phyloP scores from a whole-genome alignment of 306 rosid genomes.

The Trifolium dubium region DNA sequence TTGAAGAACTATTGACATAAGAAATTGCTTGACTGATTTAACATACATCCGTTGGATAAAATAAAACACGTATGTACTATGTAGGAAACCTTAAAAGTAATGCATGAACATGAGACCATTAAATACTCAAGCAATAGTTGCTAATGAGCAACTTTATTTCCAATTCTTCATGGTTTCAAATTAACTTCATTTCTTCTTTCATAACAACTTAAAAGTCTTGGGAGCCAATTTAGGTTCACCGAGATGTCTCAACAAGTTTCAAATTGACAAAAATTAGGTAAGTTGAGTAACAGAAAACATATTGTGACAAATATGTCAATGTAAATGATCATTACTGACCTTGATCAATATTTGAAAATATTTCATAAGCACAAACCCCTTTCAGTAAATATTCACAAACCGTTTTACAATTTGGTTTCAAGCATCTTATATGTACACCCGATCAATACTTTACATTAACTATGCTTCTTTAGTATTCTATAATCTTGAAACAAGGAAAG shows the following conservation, averaged over 20 bases:
- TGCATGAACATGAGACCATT: background rate
- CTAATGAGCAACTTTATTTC: slow-evolving; percentile 3
- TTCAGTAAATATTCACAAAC: slow-evolving; percentile 21
- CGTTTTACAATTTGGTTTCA: slow-evolving; percentile 14
- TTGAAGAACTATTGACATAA: slow-evolving; percentile 24
- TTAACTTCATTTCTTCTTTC: slow-evolving; percentile 23
- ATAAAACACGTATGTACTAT: slow-evolving; percentile 11
- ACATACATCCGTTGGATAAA: background rate
- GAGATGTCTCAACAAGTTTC: slow-evolving; percentile 20
- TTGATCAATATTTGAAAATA: background rate
- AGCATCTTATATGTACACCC: slow-evolving; percentile 6
- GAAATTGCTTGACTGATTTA: slow-evolving; percentile 7
- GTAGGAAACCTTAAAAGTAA: slow-evolving; percentile 6
- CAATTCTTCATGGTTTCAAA: background rate
- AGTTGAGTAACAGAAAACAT: slow-evolving; percentile 8
- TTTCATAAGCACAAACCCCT: slow-evolving; percentile 21
- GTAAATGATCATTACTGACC: slow-evolving; percentile 16
- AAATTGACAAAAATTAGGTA: background rate
- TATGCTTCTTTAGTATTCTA: slow-evolving; percentile 14
- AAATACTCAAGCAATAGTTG: background rate
- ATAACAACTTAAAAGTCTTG: slow-evolving; percentile 11
- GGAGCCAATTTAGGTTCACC: background rate
- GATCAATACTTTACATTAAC: slow-evolving; percentile 9
- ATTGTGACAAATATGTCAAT: slow-evolving; percentile 7
- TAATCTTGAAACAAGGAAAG: background rate